Conservation (phyloP, 441 rosid species). For the Syzygium malaccense region DNA sequence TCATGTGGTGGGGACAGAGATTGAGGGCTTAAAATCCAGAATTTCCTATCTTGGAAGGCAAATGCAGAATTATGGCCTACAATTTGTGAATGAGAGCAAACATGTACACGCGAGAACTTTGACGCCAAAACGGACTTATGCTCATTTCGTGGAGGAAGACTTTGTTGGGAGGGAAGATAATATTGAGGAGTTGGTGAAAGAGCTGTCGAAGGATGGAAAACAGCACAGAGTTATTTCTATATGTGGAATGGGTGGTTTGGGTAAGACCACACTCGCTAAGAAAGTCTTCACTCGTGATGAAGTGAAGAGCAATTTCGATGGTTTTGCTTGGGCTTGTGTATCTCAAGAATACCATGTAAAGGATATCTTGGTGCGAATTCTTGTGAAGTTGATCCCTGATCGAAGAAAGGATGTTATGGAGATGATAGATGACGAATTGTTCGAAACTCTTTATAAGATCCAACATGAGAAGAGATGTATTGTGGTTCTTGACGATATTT, state of each 20-base stretch:
- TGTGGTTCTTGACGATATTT: not conserved
- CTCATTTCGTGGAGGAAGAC: not conserved
- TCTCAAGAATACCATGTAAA: fast-evolving
- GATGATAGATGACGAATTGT: fast-evolving
- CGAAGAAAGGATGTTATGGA: fast-evolving
- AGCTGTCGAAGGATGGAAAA: not conserved
- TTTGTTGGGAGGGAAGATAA: not conserved
- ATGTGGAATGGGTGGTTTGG: not conserved
- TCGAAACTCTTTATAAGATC: fast-evolving
- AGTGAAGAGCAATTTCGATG: fast-evolving
- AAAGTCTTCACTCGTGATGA: fast-evolving
- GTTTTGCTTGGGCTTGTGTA: not conserved
- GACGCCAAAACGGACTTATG: fast-evolving
- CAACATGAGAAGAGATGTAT: not conserved
- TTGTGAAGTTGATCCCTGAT: fast-evolving
- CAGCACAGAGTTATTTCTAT: fast-evolving
- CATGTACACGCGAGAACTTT: fast-evolving
- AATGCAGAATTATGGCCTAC: fast-evolving
- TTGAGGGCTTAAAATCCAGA: not conserved
- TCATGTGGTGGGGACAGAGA: not conserved
- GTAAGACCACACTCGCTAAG: not conserved
- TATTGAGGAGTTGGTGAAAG: fast-evolving
- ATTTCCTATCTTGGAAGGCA: fast-evolving
- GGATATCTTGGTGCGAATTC: fast-evolving
- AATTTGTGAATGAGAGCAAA: fast-evolving